Evolutionary conservation across 768 basidiomycete species (phyloP).

Genomic region (Termitomyces eurrhizus): DNA sequence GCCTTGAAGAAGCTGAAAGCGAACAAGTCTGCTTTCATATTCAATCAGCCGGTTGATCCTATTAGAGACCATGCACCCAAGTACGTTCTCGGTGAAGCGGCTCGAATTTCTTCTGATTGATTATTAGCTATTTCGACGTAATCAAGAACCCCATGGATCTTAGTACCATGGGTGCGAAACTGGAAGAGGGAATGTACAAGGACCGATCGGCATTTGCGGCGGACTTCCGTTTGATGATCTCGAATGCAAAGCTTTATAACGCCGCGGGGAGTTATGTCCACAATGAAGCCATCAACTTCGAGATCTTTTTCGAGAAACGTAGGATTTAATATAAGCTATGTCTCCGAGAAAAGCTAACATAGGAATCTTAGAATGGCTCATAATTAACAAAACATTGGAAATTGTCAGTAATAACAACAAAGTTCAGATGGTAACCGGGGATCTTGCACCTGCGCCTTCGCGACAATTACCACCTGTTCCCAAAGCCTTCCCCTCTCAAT

Average conservation of each 20-base stretch:
- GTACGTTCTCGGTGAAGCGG: constrained; percentile 38
- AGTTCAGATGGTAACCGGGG: constrained; percentile 28
- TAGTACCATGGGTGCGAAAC: constrained; percentile 80
- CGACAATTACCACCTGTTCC: constrained; percentile 36
- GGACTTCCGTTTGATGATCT: constrained; percentile 86
- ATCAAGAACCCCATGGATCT: constrained; percentile 96
- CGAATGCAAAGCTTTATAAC: constrained; percentile 88
- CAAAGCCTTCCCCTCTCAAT: constrained; percentile 30
- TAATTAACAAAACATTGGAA: constrained; percentile 81
- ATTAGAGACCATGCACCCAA: constrained; percentile 86
- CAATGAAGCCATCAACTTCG: constrained; percentile 70
- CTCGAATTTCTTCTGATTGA: constrained; percentile 10
- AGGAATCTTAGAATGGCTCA: constrained; percentile 69
- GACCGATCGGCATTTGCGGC: constrained; percentile 79
- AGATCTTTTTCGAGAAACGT: constrained; percentile 86
- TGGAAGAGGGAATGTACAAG: constrained; percentile 83
- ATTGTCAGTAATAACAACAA: constrained; percentile 29
- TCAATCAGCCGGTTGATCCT: constrained; percentile 94
- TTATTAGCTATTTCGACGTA: constrained; percentile 77
- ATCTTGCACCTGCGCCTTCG: constrained; percentile 26
- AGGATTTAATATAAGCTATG: constrained; percentile 21
- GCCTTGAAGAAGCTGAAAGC: constrained; percentile 76
- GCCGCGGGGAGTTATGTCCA: constrained; percentile 64
- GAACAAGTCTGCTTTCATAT: constrained; percentile 70
- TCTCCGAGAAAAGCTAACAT: not conserved